Percentiles rank a stretch among this genome's conserved stretches.
phyloP scores from a whole-genome alignment of 2,329 filamentous ascomycete genomes.

The Pseudocercospora vitis region DNA sequence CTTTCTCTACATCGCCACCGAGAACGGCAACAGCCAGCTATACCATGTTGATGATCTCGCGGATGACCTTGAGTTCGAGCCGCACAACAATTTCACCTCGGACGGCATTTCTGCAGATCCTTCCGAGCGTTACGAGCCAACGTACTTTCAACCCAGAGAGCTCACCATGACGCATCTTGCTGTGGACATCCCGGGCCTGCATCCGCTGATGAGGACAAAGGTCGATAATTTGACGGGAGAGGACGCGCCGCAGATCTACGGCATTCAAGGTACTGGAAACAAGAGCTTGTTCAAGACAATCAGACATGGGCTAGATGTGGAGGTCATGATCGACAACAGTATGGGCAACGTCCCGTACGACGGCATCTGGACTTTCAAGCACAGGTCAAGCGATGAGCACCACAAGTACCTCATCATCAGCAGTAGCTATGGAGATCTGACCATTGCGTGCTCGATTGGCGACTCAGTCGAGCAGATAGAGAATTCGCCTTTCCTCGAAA shows the following conservation, averaged over 20 bases:
- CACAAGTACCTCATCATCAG: constrained; percentile 94
- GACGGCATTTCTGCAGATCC: constrained; percentile 70
- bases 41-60: constrained; percentile 98
- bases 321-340: constrained; percentile 55
- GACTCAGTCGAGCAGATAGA: constrained; percentile 96
- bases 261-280: constrained; percentile 83
- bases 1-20: constrained; percentile 87
- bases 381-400: constrained; percentile 76
- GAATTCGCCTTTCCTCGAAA: constrained; percentile 87
- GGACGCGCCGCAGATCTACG: constrained; percentile 95
- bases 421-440: constrained; percentile 49
- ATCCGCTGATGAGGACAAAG: constrained; percentile 87
- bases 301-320: constrained; percentile 88
- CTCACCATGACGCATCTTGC: constrained; percentile 66
- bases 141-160: constrained; percentile 79
- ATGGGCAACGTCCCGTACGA: constrained; percentile 36
- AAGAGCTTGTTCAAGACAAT: constrained; percentile 87
- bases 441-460: constrained; percentile 88
- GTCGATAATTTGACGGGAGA: constrained; percentile 87
- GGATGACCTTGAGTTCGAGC: constrained; percentile 82
- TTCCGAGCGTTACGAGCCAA: constrained; percentile 67
- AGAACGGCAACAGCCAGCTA: constrained; percentile 89
- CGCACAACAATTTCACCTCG: constrained; percentile 52
- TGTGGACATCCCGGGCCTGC: constrained; percentile 66
- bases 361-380: constrained; percentile 87